Evolutionary conservation across 2,329 filamentous ascomycete species (phyloP).

Genomic region (Ophiosphaerella korrae): DNA sequence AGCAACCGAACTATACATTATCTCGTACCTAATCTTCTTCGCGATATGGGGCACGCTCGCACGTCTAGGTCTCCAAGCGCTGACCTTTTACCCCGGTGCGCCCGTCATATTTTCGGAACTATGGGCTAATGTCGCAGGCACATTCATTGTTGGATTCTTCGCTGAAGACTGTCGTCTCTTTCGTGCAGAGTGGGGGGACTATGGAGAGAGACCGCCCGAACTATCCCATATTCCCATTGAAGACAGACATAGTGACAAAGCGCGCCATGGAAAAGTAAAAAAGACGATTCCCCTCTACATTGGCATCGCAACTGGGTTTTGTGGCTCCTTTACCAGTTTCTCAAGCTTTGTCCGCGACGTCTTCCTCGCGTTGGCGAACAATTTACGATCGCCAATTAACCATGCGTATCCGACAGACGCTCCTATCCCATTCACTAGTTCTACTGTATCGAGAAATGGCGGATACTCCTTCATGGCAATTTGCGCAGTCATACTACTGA

Average conservation of each 20-base stretch:
- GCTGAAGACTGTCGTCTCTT: constrained; percentile 79
- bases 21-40: constrained; percentile 85
- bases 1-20: constrained; percentile 60
- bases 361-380: constrained; percentile 80
- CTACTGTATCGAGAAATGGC: constrained; percentile 61
- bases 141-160: constrained; percentile 83
- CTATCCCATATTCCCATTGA: constrained; percentile 6
- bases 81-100: constrained; percentile 79
- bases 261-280: constrained; percentile 61
- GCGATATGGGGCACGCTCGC: constrained; percentile 83
- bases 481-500: constrained; percentile 74
- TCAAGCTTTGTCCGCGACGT: constrained; percentile 81
- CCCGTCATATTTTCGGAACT: constrained; percentile 75
- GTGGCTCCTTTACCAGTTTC: constrained; percentile 88
- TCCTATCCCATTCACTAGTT: constrained; percentile 33
- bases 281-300: constrained; percentile 90
- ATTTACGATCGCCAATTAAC: constrained; percentile 62
- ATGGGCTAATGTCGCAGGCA: constrained; percentile 88
- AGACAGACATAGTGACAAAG: constrained; percentile 46
- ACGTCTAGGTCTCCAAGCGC: constrained; percentile 75
- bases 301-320: constrained; percentile 84
- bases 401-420: constrained; percentile 37
- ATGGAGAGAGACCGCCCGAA: constrained; percentile 25
- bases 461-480: constrained; percentile 86
- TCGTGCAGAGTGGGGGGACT: constrained; percentile 66